These are phyloP conservation scores for Moringa oleifera DNA, from an alignment of 345 rosid species.

Conservation along the genomic window DNA sequence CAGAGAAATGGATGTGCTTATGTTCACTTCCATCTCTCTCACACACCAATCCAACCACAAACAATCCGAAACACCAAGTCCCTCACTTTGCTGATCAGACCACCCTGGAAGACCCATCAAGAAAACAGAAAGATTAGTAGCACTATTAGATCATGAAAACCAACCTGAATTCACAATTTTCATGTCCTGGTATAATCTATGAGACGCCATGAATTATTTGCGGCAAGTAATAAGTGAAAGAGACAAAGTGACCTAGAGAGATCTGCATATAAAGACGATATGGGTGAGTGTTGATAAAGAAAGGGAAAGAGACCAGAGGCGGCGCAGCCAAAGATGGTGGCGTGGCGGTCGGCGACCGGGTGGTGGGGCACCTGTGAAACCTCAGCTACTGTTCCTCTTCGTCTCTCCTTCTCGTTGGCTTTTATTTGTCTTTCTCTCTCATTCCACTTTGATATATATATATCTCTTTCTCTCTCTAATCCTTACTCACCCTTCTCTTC, in stretches of 20 bases:
- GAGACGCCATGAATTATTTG: no score
- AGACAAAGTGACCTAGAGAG: background rate
- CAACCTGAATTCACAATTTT: no score
- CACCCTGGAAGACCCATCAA: no score
- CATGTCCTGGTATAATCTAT: no score
- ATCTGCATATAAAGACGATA: background rate
- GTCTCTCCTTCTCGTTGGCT: background rate
- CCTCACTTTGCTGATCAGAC: no score
- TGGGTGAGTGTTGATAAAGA: conserved; percentile 3
- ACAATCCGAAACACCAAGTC: no score
- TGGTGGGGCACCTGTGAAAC: background rate
- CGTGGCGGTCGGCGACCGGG: conserved; percentile 15
- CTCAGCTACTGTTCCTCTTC: background rate
- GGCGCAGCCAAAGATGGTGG: conserved; percentile 15
- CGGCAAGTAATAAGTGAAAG: background rate
- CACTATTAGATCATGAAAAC: background rate
- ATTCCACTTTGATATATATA: conserved; percentile 5
- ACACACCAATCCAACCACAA: no score
- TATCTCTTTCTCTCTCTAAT: conserved; percentile 6
- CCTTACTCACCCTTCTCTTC: background rate
- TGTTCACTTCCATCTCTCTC: no score
- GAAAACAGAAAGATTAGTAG: background rate
- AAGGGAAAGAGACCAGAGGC: background rate
- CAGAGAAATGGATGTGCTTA: background rate
- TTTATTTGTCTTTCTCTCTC: conserved; percentile 5